phyloP scores from a whole-genome alignment of 495 filamentous ascomycete species.

The Neohortaea acidophila region DNA sequence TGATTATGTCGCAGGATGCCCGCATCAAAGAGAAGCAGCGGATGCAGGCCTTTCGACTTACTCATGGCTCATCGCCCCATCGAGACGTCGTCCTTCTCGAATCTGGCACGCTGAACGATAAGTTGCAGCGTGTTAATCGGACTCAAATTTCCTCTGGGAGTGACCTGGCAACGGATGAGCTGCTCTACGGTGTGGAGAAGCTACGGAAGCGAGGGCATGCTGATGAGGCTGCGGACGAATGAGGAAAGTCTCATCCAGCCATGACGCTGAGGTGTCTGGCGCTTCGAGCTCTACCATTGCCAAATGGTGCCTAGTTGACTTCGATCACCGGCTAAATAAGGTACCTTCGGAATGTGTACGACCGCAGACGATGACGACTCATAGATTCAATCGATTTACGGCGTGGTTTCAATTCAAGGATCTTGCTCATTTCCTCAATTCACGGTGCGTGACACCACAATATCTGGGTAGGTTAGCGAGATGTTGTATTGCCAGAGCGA shows the following conservation, averaged over 20 bases:
- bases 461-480: background rate
- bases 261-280: too few relatives aligned
- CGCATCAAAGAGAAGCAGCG: slow-evolving; percentile 2
- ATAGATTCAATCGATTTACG: too few relatives aligned
- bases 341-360: too few relatives aligned
- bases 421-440: background rate
- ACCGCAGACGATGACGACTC: too few relatives aligned
- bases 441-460: background rate
- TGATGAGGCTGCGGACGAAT: slow-evolving; percentile 24
- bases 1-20: slow-evolving; percentile 8
- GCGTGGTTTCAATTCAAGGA: too few relatives aligned
- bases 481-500: too few relatives aligned
- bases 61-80: background rate
- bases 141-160: background rate
- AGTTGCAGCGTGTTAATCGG: too few relatives aligned
- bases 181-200: slow-evolving; percentile 56
- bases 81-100: background rate
- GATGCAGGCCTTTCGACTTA: background rate
- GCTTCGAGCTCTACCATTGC: too few relatives aligned
- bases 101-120: background rate
- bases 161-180: background rate
- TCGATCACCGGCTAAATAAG: too few relatives aligned
- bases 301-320: too few relatives aligned
- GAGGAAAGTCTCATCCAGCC: too few relatives aligned
- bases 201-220: slow-evolving; percentile 51